Evolutionary conservation across 164 flowering plant genomes (phyloP), one percentile per base, ranked within the genome.

Genomic region (Euptelea pleiosperma): DNA sequence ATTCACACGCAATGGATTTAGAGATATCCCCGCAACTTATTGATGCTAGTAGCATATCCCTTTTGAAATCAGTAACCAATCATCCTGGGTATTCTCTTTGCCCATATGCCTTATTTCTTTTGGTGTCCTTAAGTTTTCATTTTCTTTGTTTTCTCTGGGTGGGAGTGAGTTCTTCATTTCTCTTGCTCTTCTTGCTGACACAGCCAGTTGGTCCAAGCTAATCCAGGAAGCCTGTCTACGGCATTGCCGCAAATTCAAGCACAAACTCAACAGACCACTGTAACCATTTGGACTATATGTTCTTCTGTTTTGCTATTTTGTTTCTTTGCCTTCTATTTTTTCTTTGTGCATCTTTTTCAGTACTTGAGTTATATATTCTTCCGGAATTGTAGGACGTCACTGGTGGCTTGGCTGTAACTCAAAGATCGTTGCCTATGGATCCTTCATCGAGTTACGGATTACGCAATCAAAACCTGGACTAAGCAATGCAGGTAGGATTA

Each of bases 161-260:
- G 10, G 46, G 14, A 22, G 21, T 51, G 33, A 7, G 15, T 9
- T 4, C 24, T 55, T 12, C 12, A 53, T 70, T 26, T 21, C 61
- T 64, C 8, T 66, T 36, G 29, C 62, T 48, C 14, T 71, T 75
- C 29, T 49, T 66, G 60, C 60, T 79, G 69, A 68, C 73, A 73
- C 91, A 91, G 98, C 73, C 94, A 78, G 75, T 74, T 84, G 75
- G 74, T 69, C 48, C 96, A 85, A 73, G 84, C 83, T 12, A 88
- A 78, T 53, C 69, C 90, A 30, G 94, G 85, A 63, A 74, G 79
- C 65, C 74, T 85, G 64, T 74, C 94, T 48, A 76, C 78, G 3
- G 79, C 92, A 48, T 68, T 89, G 81, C 96, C 85, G 72, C 94
- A 89, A 75, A 85, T 85, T 52, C 94, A 87, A 70, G 80, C 75